Base-by-base conservation (phyloP, 192 early-diverging fungal species). In the Backusella tarrabulga region DNA sequence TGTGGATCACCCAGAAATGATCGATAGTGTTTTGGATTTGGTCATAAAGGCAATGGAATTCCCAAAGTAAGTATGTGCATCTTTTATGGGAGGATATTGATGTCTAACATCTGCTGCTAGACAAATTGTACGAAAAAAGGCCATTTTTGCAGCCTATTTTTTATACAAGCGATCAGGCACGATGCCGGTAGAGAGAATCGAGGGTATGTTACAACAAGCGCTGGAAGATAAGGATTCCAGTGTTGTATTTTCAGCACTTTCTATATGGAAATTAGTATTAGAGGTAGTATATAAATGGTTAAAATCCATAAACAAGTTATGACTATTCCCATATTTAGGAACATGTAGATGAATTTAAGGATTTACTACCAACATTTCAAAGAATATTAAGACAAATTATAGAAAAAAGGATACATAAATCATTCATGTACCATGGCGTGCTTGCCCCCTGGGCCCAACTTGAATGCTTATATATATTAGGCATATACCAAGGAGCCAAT, bases 381-480 rank as follows among this genome's bases (percentile, higher is more conserved):
- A 77, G 63, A 34, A 81, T 86, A 32, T 71, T 85, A 35, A 80
- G 83, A 75, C 84, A 89, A 34, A 83, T 89, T 6, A 38, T 87
- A n/a, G 83, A 86, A 46, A 77, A 81, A 29, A 85, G 77, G 38
- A 72, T 89, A 23, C 85, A 84, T 26, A 82, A 80, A 17, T 79
- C 81, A 8, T 89, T 84, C 71, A 76, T 81, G 26, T 89, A 87
- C 76, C 88, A 89, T 71, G 84, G 84, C n/a, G 83, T 80, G 11
- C 71, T 84, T 19, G 86, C 88, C 2, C 88, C 88, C 1, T 89
- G 88, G 88, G 85, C 87, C 38, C 88, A 89, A 68, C 79, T 89
- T 35, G 71, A 82, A n/a, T 84, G 84, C 66, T 69, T 89, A 8
- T 72, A 83, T 56, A 85, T 87, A 35, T 76, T 85, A 72, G 80